phyloP scores from a whole-genome alignment of 139 green algal genomes.

The Chlorella sp. region DNA sequence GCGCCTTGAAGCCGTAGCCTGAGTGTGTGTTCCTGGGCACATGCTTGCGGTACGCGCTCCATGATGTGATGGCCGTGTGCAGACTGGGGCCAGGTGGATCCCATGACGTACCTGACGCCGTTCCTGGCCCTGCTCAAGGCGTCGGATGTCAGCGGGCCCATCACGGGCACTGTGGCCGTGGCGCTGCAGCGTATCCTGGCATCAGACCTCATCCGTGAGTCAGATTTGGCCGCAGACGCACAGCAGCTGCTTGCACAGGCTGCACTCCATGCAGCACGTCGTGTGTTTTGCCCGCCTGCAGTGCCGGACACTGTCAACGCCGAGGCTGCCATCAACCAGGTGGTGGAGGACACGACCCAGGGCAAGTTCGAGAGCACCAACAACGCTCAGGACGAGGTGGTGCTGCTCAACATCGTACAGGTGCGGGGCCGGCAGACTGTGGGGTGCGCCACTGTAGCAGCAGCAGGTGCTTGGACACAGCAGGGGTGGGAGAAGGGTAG shows the following conservation, averaged over 20 bases:
- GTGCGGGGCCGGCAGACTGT: constrained; percentile 21
- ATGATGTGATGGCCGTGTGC: too few species aligned
- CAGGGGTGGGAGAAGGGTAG: too few species aligned
- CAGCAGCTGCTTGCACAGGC: background rate
- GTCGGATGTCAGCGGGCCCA: constrained; percentile 81
- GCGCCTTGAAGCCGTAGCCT: too few species aligned
- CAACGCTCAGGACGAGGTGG: constrained; percentile 84
- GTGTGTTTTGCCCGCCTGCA: constrained; percentile 16
- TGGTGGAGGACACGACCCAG: constrained; percentile 81
- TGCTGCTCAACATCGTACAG: constrained; percentile 91
- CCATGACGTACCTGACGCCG: constrained; percentile 78
- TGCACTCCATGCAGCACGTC: background rate
- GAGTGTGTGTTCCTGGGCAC: too few species aligned
- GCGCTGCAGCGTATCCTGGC: constrained; percentile 74
- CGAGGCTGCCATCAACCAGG: constrained; percentile 67
- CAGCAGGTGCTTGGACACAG: too few species aligned
- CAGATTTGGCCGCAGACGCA: background rate
- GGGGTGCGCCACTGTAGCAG: too few species aligned
- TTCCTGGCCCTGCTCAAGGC: constrained; percentile 88
- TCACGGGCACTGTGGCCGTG: constrained; percentile 83
- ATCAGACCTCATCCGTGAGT: constrained; percentile 57
- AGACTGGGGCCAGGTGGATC: constrained; percentile 70
- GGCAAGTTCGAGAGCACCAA: constrained; percentile 94
- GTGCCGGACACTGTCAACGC: constrained; percentile 27
- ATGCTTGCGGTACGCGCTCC: too few species aligned